Evolutionary conservation across 192 early-diverging fungal species (phyloP), one percentile per base, ranked within the genome.

Genomic region (Gaertneriomyces semiglobifer): DNA sequence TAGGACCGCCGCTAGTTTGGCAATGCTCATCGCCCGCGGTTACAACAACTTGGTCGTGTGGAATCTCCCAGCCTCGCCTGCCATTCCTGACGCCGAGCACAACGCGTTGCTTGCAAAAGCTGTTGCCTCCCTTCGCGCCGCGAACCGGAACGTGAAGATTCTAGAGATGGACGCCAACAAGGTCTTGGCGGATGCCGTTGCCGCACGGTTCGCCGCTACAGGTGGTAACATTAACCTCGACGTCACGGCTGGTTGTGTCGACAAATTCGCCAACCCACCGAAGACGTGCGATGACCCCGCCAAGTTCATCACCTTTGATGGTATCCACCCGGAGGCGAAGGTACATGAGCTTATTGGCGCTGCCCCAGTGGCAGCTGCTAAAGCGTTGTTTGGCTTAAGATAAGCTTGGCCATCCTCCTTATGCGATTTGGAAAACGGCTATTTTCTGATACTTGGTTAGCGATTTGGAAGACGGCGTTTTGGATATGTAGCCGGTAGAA

Each of bases 1-100:
- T 18, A 20, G 20, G 5, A 52, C 50, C 50, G 20, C 20, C 50
- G 6, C n/a, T 5, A 20, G 50, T 18, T 18, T 52, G 50, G n/a
- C n/a, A 52, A 6, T 20, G n/a, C 50, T 52, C 50, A n/a, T 52
- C 50, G 20, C n/a, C 50, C n/a, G n/a, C 50, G 50, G 50, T 6
- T 52, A 52, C 50, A 52, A 52, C n/a, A 52, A 52, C 50, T 52
- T 52, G n/a, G 6, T 52, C n/a, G 50, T 52, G n/a, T 52, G n/a
- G n/a, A 52, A 52, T 6, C 50, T 52, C 50, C 50, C 50, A n/a
- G 50, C n/a, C n/a, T 18, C 5, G n/a, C 50, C 50, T 18, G 6
- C 5, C 50, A n/a, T 52, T 52, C 50, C 50, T 20, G 50, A 18
- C n/a, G 50, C 6, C 3, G 50, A n/a, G 5, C 50, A 52, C 50